Conservation (phyloP, 257 asterid species). For the Capsicum chinense region DNA sequence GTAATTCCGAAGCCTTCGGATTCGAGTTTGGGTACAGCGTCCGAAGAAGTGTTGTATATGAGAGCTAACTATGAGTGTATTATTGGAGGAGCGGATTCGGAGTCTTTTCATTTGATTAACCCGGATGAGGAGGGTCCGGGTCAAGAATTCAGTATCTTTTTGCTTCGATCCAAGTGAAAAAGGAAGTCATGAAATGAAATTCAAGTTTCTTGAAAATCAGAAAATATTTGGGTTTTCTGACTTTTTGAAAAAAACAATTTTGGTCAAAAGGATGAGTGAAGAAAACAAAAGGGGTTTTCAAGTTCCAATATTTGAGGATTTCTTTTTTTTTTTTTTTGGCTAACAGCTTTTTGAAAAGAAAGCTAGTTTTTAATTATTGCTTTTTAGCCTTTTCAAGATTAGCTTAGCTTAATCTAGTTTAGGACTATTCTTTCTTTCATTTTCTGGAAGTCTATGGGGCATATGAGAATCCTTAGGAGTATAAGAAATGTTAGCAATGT, state of each 20-base stretch:
- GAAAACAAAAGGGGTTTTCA: not conserved
- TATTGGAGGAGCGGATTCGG: constrained; percentile 81
- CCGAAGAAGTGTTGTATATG: constrained; percentile 89
- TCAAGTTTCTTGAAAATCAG: not conserved
- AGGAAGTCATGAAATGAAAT: not conserved
- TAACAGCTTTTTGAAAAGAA: constrained; percentile 10
- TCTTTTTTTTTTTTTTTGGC: not conserved
- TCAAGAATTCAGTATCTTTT: constrained; percentile 92
- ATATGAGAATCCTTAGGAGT: not conserved
- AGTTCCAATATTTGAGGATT: constrained; percentile 21
- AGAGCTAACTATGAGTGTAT: constrained; percentile 90
- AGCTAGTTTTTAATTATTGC: constrained; percentile 28
- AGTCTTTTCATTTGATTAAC: constrained; percentile 88
- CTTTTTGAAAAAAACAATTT: not conserved
- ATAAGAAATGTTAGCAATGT: constrained; percentile 4
- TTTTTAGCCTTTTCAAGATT: not conserved
- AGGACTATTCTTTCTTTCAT: not conserved
- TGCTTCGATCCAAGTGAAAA: constrained; percentile 70
- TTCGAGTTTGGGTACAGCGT: constrained; percentile 44
- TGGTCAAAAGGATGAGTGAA: not conserved
- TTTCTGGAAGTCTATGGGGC: not conserved
- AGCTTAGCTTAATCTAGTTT: constrained; percentile 10
- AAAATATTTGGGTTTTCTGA: constrained; percentile 24
- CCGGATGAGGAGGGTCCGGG: constrained; percentile 80
- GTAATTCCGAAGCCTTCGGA: constrained; percentile 68